phyloP scores from a whole-genome alignment of 192 early-diverging fungal species.

The Backusella tarrabulga region DNA sequence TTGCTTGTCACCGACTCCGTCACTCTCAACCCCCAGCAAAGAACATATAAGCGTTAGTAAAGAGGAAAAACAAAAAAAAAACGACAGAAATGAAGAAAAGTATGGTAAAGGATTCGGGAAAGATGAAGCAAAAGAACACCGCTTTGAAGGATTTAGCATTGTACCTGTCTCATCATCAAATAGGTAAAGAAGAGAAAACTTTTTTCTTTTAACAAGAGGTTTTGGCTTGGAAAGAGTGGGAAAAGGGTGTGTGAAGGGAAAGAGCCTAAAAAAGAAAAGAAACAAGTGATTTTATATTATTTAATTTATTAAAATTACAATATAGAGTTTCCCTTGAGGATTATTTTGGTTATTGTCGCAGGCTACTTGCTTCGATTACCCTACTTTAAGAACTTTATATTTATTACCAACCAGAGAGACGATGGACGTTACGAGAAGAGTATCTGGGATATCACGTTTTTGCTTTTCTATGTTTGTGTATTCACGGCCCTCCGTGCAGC shows the following conservation, averaged over 20 bases:
- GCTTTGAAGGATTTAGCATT: slow-evolving; percentile 14
- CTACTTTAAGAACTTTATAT: slow-evolving; percentile 29
- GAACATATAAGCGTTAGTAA: neutral
- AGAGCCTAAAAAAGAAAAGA: neutral
- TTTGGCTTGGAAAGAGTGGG: neutral
- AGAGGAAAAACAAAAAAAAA: neutral
- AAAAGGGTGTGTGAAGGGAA: neutral
- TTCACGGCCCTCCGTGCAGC: slow-evolving; percentile 61
- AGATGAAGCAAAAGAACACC: neutral
- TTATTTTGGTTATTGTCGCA: slow-evolving; percentile 35
- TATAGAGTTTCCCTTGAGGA: slow-evolving; percentile 41
- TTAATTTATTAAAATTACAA: neutral
- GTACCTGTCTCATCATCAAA: slow-evolving; percentile 40
- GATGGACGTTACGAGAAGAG: slow-evolving; percentile 52
- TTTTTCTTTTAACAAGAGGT: neutral
- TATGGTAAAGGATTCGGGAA: neutral
- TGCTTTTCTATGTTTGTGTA: slow-evolving; percentile 63
- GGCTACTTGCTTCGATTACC: slow-evolving; percentile 37
- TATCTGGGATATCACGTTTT: slow-evolving; percentile 57
- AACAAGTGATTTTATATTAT: neutral
- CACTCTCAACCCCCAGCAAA: neutral
- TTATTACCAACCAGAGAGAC: slow-evolving; percentile 27
- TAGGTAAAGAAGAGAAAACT: slow-evolving; percentile 28
- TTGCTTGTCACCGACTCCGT: neutral
- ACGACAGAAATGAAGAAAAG: slow-evolving; percentile 4